Evolutionary conservation across 1,284 basidiomycete species (phyloP).

Genomic region (Fistulinella staudtii): DNA sequence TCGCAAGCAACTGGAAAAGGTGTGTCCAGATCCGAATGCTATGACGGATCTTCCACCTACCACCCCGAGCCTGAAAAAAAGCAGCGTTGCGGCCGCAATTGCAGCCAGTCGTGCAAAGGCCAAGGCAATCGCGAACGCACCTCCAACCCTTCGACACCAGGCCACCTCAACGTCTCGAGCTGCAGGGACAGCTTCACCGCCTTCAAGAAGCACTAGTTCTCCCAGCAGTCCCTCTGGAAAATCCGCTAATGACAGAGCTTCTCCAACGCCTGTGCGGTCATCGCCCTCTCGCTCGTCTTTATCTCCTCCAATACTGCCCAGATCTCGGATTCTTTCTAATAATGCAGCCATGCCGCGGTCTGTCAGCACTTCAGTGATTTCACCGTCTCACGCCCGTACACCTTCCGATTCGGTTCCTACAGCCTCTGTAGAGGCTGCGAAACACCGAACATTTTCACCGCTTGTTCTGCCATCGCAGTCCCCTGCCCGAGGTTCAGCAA

Average conservation of each 20-base stretch:
- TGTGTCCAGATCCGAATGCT: slow-evolving; percentile 57
- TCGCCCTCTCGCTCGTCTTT: slow-evolving; percentile 39
- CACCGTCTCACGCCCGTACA: slow-evolving; percentile 38
- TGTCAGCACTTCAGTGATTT: slow-evolving; percentile 30
- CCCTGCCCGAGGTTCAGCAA: slow-evolving; percentile 33
- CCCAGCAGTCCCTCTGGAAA: slow-evolving; percentile 35
- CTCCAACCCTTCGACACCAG: slow-evolving; percentile 71
- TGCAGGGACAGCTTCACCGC: slow-evolving; percentile 42
- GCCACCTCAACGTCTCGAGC: slow-evolving; percentile 63
- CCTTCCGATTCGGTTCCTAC: slow-evolving; percentile 48
- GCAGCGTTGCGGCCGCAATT: slow-evolving; percentile 75
- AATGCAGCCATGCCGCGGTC: slow-evolving; percentile 39
- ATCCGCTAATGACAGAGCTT: slow-evolving; percentile 33
- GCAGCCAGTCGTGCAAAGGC: slow-evolving; percentile 81
- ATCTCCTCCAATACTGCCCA: slow-evolving; percentile 43
- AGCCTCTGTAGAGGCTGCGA: slow-evolving; percentile 35
- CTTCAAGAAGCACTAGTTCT: slow-evolving; percentile 43
- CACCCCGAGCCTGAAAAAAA: slow-evolving; percentile 64
- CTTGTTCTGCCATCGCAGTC: no score
- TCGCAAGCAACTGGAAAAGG: slow-evolving; percentile 84
- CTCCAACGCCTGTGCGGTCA: slow-evolving; percentile 37
- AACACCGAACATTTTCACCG: slow-evolving; percentile 53
- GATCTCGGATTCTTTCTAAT: slow-evolving; percentile 42
- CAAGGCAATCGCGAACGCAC: slow-evolving; percentile 75
- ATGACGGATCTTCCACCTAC: slow-evolving; percentile 39